Evolutionary conservation across 257 asterid species (phyloP).

Genomic region (Ballota nigra): DNA sequence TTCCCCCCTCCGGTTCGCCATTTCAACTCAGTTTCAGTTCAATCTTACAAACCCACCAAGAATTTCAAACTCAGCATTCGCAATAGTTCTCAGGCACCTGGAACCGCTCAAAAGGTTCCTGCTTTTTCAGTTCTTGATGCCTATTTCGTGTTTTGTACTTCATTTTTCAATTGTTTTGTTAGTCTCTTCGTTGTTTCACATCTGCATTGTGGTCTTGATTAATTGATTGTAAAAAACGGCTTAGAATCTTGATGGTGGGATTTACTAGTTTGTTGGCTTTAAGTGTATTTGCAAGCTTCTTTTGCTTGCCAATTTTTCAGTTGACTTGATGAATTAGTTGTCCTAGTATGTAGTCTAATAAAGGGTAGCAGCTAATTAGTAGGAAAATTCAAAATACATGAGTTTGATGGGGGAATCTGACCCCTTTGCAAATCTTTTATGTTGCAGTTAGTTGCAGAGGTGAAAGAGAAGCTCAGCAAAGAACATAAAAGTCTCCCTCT

Average conservation of each 20-base stretch:
- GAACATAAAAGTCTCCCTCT: slow-evolving; percentile 61
- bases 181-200: not conserved
- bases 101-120: slow-evolving; percentile 32
- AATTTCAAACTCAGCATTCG: slow-evolving; percentile 23
- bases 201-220: not conserved
- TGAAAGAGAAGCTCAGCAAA: slow-evolving; percentile 67
- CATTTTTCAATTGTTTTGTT: not conserved
- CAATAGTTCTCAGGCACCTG: slow-evolving; percentile 21
- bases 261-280: not conserved
- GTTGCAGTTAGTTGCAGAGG: slow-evolving; percentile 66
- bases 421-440: slow-evolving; percentile 2
- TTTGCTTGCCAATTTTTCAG: not conserved
- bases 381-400: not conserved
- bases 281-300: not conserved
- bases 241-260: not conserved
- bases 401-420: not conserved
- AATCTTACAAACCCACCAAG: slow-evolving; percentile 12
- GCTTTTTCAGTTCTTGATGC: not conserved
- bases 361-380: no score
- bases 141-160: not conserved
- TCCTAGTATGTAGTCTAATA: no score
- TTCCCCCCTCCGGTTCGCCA: slow-evolving; percentile 7
- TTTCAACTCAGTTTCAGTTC: slow-evolving; percentile 22
- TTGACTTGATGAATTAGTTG: not conserved
- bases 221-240: not conserved